Percentiles rank a stretch among this genome's conserved stretches.
Evolutionary conservation across 345 rosid species (phyloP).

Genomic region (Excoecaria cochinchinensis): DNA sequence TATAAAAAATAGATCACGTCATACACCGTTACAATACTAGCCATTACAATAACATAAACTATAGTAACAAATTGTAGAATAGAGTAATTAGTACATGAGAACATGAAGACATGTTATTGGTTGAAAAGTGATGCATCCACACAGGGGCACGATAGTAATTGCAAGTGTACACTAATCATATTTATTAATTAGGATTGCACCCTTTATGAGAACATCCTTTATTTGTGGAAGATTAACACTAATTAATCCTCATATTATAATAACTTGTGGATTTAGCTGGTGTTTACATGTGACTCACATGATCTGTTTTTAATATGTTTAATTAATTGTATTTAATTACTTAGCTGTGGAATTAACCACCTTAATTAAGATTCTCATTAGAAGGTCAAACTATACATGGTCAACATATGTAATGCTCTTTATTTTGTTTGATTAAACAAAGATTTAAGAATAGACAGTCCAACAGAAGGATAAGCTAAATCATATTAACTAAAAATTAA

Average conservation of each 20-base stretch:
- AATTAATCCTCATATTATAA: background rate
- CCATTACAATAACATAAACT: too few relatives aligned
- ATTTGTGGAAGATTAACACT: background rate
- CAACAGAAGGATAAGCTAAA: background rate
- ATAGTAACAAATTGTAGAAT: too few relatives aligned
- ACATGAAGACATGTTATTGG: too few relatives aligned
- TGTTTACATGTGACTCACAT: constrained; percentile 3
- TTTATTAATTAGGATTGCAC: background rate
- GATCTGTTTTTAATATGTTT: background rate
- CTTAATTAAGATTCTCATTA: background rate
- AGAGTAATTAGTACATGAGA: too few relatives aligned
- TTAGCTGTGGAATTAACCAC: background rate
- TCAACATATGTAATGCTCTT: constrained; percentile 1
- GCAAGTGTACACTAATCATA: background rate
- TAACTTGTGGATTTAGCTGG: background rate
- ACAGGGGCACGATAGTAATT: background rate
- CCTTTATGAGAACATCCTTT: background rate
- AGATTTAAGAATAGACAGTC: constrained; percentile 1
- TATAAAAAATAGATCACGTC: too few relatives aligned
- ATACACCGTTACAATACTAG: too few relatives aligned
- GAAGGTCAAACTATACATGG: background rate
- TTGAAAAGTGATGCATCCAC: too few relatives aligned
- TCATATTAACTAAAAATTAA: too few relatives aligned
- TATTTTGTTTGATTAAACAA: background rate
- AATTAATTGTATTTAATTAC: background rate